Base-by-base conservation (phyloP, 106 monocot species). In the Iris macrosiphon region DNA sequence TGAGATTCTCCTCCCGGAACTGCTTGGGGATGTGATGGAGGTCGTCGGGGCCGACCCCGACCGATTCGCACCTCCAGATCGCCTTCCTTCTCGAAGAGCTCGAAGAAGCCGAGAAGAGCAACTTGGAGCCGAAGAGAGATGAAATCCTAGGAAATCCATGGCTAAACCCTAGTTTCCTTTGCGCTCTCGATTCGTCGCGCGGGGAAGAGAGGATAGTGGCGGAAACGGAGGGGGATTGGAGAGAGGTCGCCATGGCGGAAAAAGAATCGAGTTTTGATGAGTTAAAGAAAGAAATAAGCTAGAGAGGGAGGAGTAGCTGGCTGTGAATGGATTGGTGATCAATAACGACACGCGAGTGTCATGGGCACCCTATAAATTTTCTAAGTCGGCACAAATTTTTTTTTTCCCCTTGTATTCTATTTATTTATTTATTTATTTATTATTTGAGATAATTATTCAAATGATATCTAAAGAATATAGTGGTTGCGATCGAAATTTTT, bases 21-120 rank as follows among this genome's bases (percentile, higher is more conserved):
- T 79, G 79, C 60, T 85, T 94, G 12, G 89, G 94, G 31, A 94
- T 85, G 68, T 82, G 80, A 27, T 93, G 77, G 57, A 70, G 78
- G 51, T 32, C 61, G 8, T 30, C 67, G 40, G 72, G 43, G 14
- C 49, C 54, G 2, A 64, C 41, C 5, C 49, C 54, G 2, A 64
- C 41, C 5, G 47, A 65, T 47, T 60, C 59, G 64, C 80, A 77
- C 38, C 55, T 60, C 61, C 32, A 73, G 18, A 22, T 37, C 30
- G 27, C 22, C 38, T 47, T 40, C 21, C 58, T 60, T 35, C 63
- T 61, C 9, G 22, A 31, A 17, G 29, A 13, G n/a, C 31, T 15
- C 19, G 54, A 40, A 8, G 56, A 38, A 45, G 57, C 35, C n/a
- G 58, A 38, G 41, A 47, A 40, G 27, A 66, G 44, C 12, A 32